phyloP scores from a whole-genome alignment of 495 filamentous ascomycete species.

The Annulohypoxylon stygium region DNA sequence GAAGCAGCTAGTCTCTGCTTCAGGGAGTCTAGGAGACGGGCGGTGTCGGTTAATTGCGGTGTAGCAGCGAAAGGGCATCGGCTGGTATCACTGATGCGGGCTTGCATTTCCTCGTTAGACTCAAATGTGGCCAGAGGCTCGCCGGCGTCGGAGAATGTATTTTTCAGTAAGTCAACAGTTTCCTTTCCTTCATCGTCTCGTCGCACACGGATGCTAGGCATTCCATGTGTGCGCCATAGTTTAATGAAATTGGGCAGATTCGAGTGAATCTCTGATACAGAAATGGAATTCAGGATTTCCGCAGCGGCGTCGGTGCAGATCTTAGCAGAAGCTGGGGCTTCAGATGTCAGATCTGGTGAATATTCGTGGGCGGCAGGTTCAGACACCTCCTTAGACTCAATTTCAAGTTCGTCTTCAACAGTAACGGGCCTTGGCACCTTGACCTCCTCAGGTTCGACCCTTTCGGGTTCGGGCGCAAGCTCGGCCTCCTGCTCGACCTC shows the following conservation, averaged over 20 bases:
- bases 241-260: constrained; percentile 45
- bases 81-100: neutral
- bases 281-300: constrained; percentile 25
- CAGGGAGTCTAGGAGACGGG: constrained; percentile 42
- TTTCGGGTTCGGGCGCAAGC: neutral
- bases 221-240: constrained; percentile 44
- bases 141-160: neutral
- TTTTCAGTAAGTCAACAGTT: constrained; percentile 44
- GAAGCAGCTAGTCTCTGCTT: constrained; percentile 25
- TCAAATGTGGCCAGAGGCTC: constrained; percentile 28
- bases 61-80: constrained; percentile 31
- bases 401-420: constrained; percentile 46
- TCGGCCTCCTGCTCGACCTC: constrained; percentile 53
- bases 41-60: constrained; percentile 20
- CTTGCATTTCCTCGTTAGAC: neutral
- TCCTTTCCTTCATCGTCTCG: constrained; percentile 41
- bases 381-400: constrained; percentile 22
- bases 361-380: constrained; percentile 4
- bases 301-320: neutral
- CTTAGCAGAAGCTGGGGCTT: neutral
- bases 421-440: neutral
- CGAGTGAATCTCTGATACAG: constrained; percentile 41
- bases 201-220: constrained; percentile 44
- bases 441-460: neutral
- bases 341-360: neutral